Evolutionary conservation across 2,329 filamentous ascomycete genomes (phyloP), one percentile per base, ranked within the genome.

Genomic region (Orbilia quercus): DNA sequence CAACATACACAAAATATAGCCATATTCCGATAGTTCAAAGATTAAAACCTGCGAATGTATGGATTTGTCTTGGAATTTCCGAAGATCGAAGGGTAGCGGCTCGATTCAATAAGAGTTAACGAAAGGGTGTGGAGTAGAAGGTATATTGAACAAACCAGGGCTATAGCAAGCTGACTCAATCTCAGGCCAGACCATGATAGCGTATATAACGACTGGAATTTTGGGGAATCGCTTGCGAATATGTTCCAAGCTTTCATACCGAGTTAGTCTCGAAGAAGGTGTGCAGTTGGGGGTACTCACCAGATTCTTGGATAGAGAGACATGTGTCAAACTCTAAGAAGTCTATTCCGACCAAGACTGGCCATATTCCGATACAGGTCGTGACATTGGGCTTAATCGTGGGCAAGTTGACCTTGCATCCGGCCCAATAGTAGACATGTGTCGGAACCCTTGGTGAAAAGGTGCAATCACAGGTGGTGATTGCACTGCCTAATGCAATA

Each of bases 41-140:
- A 45, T 22, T 45, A 42, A 65, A 48, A 28, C 50, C 22, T 57
- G 20, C 45, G 55, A 40, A 16, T 40, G 20, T 50, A 36, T 31
- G 45, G 4, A 18, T 6, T 55, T 65, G 60, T 65, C 60, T 65
- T 65, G 28, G 40, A 48, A 57, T 55, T 55, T 65, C 60, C 50
- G 60, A 65, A 48, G 31, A 57, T 57, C 38, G 38, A 65, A 51
- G 60, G 50, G 60, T 20, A n/a, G 40, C 12, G 31, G 34, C 40
- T 55, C 12, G 45, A 23, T 42, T 22, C 36, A 48, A 55, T 55
- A 40, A 12, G 28, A 45, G 18, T n/a, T 55, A 36, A 16, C 40
- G 36, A 20, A 25, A 36, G 57, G 47, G 36, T 7, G 12, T 23
- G 20, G 42, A 40, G 7, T 25, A 31, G 28, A 31, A 5, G 5